phyloP scores from a whole-genome alignment of 495 filamentous ascomycete genomes.

The Xylaria palmicola region DNA sequence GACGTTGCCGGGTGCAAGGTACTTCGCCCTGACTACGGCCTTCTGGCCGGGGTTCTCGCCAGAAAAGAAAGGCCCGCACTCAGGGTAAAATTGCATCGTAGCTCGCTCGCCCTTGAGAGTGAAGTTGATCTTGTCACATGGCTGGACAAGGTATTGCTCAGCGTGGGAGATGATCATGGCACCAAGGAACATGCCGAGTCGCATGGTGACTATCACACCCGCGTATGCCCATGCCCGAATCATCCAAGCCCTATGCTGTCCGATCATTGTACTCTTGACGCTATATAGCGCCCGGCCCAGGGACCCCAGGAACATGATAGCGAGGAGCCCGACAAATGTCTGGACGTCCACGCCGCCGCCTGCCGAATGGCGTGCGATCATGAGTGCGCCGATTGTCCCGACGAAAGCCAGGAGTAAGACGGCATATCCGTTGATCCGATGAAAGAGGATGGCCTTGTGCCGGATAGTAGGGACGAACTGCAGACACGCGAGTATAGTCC shows the following conservation, averaged over 20 bases:
- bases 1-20: conserved; percentile 21
- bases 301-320: conserved; percentile 34
- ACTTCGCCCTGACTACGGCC: conserved; percentile 33
- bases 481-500: conserved; percentile 42
- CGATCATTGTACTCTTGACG: conserved; percentile 53
- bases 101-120: conserved; percentile 25
- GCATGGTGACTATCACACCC: conserved; percentile 47
- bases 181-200: conserved; percentile 41
- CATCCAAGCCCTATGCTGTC: conserved; percentile 59
- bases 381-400: conserved; percentile 39
- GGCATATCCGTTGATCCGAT: conserved; percentile 55
- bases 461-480: conserved; percentile 55
- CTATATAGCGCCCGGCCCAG: conserved; percentile 45
- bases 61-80: conserved; percentile 32
- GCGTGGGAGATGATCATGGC: conserved; percentile 33
- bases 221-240: conserved; percentile 49
- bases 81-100: conserved; percentile 36
- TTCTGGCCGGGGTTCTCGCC: conserved; percentile 23
- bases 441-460: conserved; percentile 44
- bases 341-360: conserved; percentile 47
- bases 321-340: conserved; percentile 33
- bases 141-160: conserved; percentile 34
- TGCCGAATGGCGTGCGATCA: conserved; percentile 44
- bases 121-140: conserved; percentile 45
- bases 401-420: conserved; percentile 40